Percentiles rank a stretch among this genome's conserved stretches.
Conservation (phyloP, 192 early-diverging fungal genomes). For the Umbelopsis ramanniana region DNA sequence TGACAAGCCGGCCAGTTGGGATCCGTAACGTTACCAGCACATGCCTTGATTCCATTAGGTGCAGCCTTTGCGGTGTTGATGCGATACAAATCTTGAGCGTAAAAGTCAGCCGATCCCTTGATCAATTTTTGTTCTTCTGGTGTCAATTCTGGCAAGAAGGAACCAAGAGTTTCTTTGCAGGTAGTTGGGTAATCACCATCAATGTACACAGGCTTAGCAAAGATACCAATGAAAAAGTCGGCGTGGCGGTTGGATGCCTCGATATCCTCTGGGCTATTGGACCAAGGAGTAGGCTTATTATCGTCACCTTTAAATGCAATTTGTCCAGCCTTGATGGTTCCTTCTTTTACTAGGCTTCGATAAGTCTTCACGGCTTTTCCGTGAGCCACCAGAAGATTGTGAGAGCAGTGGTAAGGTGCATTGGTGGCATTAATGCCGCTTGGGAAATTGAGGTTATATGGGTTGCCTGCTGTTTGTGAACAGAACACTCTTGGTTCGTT, state of each 20-base stretch:
- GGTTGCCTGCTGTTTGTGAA: background rate
- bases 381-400: slow-evolving; percentile 12
- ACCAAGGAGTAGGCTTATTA: slow-evolving; percentile 18
- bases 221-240: slow-evolving; percentile 19
- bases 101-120: slow-evolving; percentile 12
- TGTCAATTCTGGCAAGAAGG: background rate
- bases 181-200: slow-evolving; percentile 11
- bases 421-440: slow-evolving; percentile 1
- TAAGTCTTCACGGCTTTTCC: background rate
- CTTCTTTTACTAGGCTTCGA: background rate
- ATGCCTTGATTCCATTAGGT: slow-evolving; percentile 7
- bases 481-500: slow-evolving; percentile 10
- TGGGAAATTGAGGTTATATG: background rate
- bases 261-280: background rate
- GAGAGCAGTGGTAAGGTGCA: slow-evolving; percentile 13
- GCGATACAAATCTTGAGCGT: slow-evolving; percentile 16
- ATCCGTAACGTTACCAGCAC: background rate
- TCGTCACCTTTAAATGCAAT: slow-evolving; percentile 6
- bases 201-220: slow-evolving; percentile 11
- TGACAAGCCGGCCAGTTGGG: slow-evolving; percentile 10
- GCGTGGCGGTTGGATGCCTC: slow-evolving; percentile 14
- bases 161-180: slow-evolving; percentile 12
- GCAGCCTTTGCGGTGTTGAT: slow-evolving; percentile 12
- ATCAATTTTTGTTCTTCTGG: slow-evolving; percentile 10
- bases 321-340: slow-evolving; percentile 2